Percentiles rank a stretch among this genome's conserved stretches.
phyloP scores from a whole-genome alignment of 129 eudicot genomes.

The Centrapalus pauciflorus region DNA sequence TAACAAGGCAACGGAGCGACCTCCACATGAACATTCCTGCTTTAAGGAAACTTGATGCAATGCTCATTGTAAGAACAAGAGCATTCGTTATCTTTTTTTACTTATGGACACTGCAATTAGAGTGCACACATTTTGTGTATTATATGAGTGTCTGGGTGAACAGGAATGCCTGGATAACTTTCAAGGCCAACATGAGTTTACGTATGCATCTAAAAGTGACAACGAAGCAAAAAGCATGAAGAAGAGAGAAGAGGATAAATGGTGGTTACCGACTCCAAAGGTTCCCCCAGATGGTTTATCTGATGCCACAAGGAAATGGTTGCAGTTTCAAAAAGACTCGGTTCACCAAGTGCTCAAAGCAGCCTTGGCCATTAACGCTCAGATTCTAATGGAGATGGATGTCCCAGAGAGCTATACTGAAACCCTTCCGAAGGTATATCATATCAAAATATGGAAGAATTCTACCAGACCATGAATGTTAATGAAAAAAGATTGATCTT shows the following conservation, averaged over 20 bases:
- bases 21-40: conserved; percentile 80
- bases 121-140: not conserved
- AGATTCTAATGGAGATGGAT: conserved; percentile 80
- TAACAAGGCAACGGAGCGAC: conserved; percentile 67
- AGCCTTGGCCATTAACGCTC: conserved; percentile 93
- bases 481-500: not conserved
- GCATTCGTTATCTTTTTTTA: too few species aligned
- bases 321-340: conserved; percentile 82
- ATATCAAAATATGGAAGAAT: not conserved
- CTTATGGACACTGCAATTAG: too few species aligned
- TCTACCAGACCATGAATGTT: not conserved
- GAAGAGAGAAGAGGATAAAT: conserved; percentile 77
- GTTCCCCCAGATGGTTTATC: conserved; percentile 86
- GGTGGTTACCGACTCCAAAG: conserved; percentile 97
- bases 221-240: conserved; percentile 39
- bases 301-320: conserved; percentile 69
- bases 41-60: conserved; percentile 68
- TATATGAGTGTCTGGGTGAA: not conserved
- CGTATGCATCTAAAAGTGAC: conserved; percentile 59
- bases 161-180: conserved; percentile 91
- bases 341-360: conserved; percentile 95
- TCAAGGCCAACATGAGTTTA: conserved; percentile 73
- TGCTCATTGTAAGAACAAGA: conserved; percentile 78
- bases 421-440: conserved; percentile 88
- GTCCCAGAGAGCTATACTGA: conserved; percentile 88